A percentile compares a stretch with the other conserved stretches of the same genome.
phyloP scores from a whole-genome alignment of 176 grass and related monocot genomes.

The Oryza meyeriana region DNA sequence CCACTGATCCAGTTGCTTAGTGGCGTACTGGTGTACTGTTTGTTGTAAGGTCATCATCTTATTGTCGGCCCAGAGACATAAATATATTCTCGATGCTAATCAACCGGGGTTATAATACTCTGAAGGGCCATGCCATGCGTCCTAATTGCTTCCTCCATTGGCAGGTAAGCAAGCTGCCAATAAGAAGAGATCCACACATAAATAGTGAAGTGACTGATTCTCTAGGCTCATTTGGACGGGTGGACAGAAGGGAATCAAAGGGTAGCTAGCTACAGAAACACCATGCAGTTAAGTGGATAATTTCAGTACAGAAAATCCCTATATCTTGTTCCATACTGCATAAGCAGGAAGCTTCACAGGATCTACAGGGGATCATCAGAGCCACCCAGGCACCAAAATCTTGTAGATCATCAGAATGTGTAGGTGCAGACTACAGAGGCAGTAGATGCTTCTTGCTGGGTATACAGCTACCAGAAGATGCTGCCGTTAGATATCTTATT shows the following conservation, averaged over 20 bases:
- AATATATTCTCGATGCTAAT: constrained; percentile 21
- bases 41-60: constrained; percentile 41
- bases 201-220: not conserved
- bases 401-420: constrained; percentile 17
- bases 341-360: constrained; percentile 42
- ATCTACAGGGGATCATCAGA: constrained; percentile 21
- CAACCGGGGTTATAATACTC: constrained; percentile 34
- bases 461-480: constrained; percentile 46
- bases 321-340: not conserved
- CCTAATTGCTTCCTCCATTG: constrained; percentile 9
- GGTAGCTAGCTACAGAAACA: not conserved
- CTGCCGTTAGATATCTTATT: constrained; percentile 35
- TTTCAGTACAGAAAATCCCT: not conserved
- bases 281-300: not conserved
- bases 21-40: constrained; percentile 41
- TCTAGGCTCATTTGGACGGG: not conserved
- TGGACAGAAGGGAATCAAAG: not conserved
- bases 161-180: constrained; percentile 33
- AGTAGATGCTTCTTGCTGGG: constrained; percentile 50
- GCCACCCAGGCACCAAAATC: constrained; percentile 6
- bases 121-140: constrained; percentile 21
- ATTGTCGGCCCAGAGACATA: constrained; percentile 24
- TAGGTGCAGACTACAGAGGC: constrained; percentile 23
- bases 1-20: constrained; percentile 32
- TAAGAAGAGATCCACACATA: not conserved